Evolutionary conservation across 1,284 basidiomycete genomes (phyloP).

Genomic region (Rhodotorula sp.): DNA sequence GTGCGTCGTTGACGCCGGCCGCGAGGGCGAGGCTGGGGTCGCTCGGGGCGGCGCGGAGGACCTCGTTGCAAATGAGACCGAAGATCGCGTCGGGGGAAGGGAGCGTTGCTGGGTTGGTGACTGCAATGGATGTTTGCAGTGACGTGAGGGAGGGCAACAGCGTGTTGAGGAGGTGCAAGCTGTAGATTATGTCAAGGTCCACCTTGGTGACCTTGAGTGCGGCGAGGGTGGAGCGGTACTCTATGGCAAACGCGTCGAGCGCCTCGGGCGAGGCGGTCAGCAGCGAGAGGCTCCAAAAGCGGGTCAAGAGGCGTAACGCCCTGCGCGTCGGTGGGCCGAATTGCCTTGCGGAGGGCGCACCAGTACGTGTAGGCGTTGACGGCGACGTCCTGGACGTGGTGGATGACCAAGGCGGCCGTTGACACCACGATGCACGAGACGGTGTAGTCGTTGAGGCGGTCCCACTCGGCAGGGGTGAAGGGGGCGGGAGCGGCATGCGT

Average conservation of each 20-base stretch:
- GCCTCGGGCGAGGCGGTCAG: constrained; percentile 1
- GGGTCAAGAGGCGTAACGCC: constrained; percentile 1
- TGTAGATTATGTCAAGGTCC: neutral
- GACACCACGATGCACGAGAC: too few relatives aligned
- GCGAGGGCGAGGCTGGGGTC: neutral
- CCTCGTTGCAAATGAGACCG: neutral
- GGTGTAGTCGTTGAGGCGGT: constrained; percentile 5
- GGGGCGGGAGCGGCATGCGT: neutral
- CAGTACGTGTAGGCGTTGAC: neutral
- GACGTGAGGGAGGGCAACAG: neutral
- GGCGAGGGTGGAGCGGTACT: neutral
- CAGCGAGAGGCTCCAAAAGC: constrained; percentile 1
- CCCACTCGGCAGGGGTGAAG: neutral
- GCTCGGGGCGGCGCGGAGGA: neutral
- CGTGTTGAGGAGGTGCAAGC: neutral
- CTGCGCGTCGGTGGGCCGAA: neutral
- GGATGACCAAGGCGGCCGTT: too few relatives aligned
- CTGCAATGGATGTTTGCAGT: neutral
- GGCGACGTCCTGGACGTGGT: too few relatives aligned
- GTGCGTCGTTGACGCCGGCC: neutral
- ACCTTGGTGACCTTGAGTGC: neutral
- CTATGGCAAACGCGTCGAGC: neutral
- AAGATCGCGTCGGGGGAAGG: too few relatives aligned
- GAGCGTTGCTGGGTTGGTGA: too few relatives aligned
- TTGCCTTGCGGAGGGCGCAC: neutral